Percentiles rank a stretch among this genome's conserved stretches.
These are phyloP conservation scores for Botryotinia calthae DNA, from an alignment of 2,329 filamentous ascomycete species.

Conservation along the genomic window DNA sequence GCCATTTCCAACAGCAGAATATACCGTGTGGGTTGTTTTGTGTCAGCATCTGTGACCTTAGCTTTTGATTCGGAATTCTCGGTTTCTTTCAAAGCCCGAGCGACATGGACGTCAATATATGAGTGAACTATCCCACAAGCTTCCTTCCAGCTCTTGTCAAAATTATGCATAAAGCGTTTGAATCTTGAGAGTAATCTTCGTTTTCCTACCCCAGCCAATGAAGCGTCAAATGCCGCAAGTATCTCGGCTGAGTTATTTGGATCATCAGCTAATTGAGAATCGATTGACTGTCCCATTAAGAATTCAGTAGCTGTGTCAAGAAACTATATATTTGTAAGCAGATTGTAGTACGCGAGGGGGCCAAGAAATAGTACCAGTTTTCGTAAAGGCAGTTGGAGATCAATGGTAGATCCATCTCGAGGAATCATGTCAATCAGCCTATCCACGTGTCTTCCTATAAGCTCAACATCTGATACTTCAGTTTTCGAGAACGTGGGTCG, in stretches of 20 bases:
- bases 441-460: constrained; percentile 1
- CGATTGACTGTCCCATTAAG: constrained; percentile 8
- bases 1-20: constrained; percentile 21
- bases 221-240: background rate
- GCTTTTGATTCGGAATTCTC: background rate
- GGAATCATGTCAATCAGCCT: constrained; percentile 7
- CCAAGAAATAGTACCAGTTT: background rate
- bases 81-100: background rate
- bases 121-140: constrained; percentile 14
- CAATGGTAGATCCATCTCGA: constrained; percentile 15
- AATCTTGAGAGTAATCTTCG: constrained; percentile 5
- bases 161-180: background rate
- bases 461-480: constrained; percentile 19
- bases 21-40: background rate
- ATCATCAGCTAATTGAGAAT: background rate
- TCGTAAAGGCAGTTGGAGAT: constrained; percentile 12
- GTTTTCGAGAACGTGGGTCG: constrained; percentile 7
- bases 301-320: constrained; percentile 15
- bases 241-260: constrained; percentile 10
- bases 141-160: constrained; percentile 11
- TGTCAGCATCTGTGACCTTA: too few relatives aligned
- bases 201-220: constrained; percentile 5
- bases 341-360: background rate
- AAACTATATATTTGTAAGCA: background rate
- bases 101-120: constrained; percentile 17